Base-by-base conservation (phyloP, 805 yeast genomes). In the Lipomyces yamadae region DNA sequence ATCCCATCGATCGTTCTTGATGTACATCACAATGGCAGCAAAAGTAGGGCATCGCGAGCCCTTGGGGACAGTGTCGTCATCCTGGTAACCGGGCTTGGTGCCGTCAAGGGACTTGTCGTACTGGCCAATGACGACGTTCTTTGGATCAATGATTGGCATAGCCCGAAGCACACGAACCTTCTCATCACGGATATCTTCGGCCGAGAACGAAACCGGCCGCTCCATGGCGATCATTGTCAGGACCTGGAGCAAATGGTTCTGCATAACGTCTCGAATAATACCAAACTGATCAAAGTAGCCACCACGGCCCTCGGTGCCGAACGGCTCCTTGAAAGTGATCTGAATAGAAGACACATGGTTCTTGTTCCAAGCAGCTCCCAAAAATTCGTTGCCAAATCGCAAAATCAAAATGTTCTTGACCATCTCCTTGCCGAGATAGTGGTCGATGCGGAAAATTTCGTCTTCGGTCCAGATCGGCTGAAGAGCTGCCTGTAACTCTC, bases 251-350 rank as follows among this genome's bases (percentile, higher is more conserved):
- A 95, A 80, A 81, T 95, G 99, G 84, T 95, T 95, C 82, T 95
- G 99, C 92, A 95, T 94, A 58, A 95, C 98, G 77, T 95, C 99
- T 79, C 99, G 87, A 73, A 95, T 90, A 76, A 95, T 95, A 66
- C 99, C 99, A 75, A 93, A 92, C 64, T 84, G 83, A 80, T 95
- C 98, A 76, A 95, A 95, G 82, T 95, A 95, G 50, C 99, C 99
- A 73, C 99, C 99, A 77, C 99, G 87, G 65, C 99, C 99, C 81
- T 95, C 97, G 53, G 99, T 95, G 64, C 99, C 99, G 74, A 95
- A 95, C n/a, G 95, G 91, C 81, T 95, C 99, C 82, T 95, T 95
- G 84, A 95, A 94, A 13, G 94, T 85, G 72, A 95, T 87, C 82
- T 94, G 97, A 69, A 95, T 88, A 52, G 88, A 85, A 69, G 86